Evolutionary conservation across 352 stramenopile species (phyloP).

Genomic region (Globisporangium rhizosaccharum): DNA sequence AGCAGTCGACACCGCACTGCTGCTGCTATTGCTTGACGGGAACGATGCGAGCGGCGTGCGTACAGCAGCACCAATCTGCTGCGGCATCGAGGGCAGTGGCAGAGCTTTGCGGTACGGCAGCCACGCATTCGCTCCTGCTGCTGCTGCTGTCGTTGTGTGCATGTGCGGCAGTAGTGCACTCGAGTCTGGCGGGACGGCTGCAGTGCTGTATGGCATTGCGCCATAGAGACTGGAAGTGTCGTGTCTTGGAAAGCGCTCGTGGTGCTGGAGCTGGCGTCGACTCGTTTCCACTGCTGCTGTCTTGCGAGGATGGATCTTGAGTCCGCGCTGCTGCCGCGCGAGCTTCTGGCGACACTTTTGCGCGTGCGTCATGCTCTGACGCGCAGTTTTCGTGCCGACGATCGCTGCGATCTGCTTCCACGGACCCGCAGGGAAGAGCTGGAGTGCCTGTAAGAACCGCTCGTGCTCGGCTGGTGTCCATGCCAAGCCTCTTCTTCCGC

Average conservation of each 20-base stretch:
- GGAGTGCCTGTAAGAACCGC: constrained; percentile 25
- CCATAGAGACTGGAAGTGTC: not conserved
- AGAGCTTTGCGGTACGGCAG: not conserved
- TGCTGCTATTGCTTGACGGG: not conserved
- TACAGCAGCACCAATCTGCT: not conserved
- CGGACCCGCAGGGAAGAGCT: constrained; percentile 24
- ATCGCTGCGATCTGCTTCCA: constrained; percentile 34
- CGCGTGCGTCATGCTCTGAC: constrained; percentile 68
- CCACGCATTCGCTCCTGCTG: not conserved
- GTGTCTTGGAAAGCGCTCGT: not conserved
- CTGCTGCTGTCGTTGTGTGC: not conserved
- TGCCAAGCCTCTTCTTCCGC: constrained; percentile 18
- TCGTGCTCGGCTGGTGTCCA: constrained; percentile 28
- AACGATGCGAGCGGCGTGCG: not conserved
- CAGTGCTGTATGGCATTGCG: no score
- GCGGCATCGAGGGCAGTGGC: not conserved
- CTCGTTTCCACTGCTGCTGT: not conserved
- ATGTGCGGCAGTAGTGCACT: not conserved
- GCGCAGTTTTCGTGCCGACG: constrained; percentile 19
- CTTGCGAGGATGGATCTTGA: constrained; percentile 8
- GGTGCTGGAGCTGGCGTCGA: not conserved
- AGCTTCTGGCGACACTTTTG: constrained; percentile 84
- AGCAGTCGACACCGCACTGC: not conserved
- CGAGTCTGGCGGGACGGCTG: not conserved
- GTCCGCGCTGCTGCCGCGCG: constrained; percentile 37